These are phyloP conservation scores for Aspergillus sclerotiicarbonarius DNA, from an alignment of 495 filamentous ascomycete species.

Conservation along the genomic window DNA sequence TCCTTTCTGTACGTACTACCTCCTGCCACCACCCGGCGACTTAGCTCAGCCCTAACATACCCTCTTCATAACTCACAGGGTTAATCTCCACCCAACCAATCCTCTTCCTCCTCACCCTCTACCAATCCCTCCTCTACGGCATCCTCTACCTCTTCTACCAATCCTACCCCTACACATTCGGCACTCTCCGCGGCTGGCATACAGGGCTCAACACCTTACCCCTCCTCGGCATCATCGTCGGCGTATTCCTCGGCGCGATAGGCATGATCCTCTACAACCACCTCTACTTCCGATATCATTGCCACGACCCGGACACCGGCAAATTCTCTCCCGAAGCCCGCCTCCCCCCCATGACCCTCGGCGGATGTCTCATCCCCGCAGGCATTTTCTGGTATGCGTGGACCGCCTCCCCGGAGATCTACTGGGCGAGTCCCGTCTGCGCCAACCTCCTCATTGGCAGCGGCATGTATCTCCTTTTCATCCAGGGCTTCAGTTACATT, in stretches of 20 bases:
- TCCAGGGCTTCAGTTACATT: constrained; percentile 58
- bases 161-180: constrained; percentile 5
- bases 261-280: constrained; percentile 37
- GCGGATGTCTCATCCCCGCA: constrained; percentile 42
- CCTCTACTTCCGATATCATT: constrained; percentile 17
- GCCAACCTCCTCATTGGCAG: constrained; percentile 3
- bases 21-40: neutral
- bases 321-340: constrained; percentile 41
- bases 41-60: neutral
- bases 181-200: constrained; percentile 2
- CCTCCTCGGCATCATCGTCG: constrained; percentile 25
- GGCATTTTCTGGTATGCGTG: constrained; percentile 55
- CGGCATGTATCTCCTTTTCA: constrained; percentile 12
- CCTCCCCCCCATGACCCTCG: constrained; percentile 47
- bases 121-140: constrained; percentile 13
- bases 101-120: constrained; percentile 6
- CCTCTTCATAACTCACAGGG: neutral
- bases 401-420: constrained; percentile 34
- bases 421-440: constrained; percentile 28
- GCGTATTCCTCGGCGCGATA: constrained; percentile 39
- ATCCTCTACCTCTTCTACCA: constrained; percentile 10
- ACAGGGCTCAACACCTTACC: constrained; percentile 3
- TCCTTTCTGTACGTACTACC: neutral
- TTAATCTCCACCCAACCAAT: constrained; percentile 7
- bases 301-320: constrained; percentile 23